Evolutionary conservation across 1,284 basidiomycete genomes (phyloP).

Genomic region (Vanrija pseudolonga): DNA sequence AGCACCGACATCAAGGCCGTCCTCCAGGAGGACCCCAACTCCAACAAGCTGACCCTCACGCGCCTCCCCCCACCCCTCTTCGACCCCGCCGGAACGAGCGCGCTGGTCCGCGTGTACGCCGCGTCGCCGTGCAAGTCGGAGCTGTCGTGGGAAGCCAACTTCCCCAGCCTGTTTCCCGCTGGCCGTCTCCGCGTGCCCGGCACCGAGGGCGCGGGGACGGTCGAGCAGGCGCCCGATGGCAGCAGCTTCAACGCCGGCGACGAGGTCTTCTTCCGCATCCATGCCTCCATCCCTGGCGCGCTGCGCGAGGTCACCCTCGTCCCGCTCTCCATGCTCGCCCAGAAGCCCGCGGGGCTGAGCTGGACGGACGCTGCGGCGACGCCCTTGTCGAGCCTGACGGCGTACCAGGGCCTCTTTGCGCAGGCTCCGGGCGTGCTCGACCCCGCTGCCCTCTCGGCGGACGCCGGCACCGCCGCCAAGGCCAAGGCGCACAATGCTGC

Average conservation of each 20-base stretch:
- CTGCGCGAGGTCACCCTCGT: constrained; percentile 5
- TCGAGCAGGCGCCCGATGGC: neutral
- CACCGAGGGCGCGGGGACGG: constrained; percentile 13
- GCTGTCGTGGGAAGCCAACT: constrained; percentile 7
- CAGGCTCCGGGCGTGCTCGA: constrained; percentile 5
- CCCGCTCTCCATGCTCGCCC: constrained; percentile 6
- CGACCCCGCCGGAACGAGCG: neutral
- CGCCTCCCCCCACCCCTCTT: constrained; percentile 1
- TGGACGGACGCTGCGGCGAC: constrained; percentile 13
- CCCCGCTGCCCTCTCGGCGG: neutral
- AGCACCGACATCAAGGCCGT: constrained; percentile 1
- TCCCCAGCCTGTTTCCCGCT: neutral
- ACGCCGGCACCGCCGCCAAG: neutral
- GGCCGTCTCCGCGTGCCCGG: constrained; percentile 9
- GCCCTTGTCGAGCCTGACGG: constrained; percentile 11
- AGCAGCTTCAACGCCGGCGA: constrained; percentile 4
- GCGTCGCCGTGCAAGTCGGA: constrained; percentile 11
- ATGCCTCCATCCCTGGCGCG: constrained; percentile 9
- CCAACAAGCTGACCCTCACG: neutral
- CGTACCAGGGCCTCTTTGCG: constrained; percentile 12
- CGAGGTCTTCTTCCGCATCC: constrained; percentile 12
- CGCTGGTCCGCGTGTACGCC: constrained; percentile 4
- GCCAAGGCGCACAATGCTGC: neutral
- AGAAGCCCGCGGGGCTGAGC: constrained; percentile 5
- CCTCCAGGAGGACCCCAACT: constrained; percentile 6